A percentile compares a stretch with the other conserved stretches of the same genome.
These are phyloP conservation scores for Pythium vanterpoolii DNA, from an alignment of 352 stramenopile species.

Conservation along the genomic window DNA sequence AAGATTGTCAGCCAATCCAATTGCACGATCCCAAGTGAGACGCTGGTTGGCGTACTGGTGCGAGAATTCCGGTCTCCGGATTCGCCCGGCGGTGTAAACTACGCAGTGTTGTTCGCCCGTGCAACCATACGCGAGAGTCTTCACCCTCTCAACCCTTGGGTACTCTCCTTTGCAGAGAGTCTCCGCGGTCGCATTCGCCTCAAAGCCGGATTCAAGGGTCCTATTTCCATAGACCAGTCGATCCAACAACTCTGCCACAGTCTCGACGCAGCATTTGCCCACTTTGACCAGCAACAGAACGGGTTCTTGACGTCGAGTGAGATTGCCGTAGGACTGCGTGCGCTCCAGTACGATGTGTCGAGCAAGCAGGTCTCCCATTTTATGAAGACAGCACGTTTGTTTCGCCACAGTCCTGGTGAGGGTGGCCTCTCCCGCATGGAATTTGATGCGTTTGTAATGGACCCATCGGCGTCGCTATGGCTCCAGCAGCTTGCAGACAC, in stretches of 20 bases:
- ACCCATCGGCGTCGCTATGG: constrained; percentile 36
- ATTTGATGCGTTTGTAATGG: constrained; percentile 76
- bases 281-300: constrained; percentile 59
- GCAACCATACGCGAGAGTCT: not conserved
- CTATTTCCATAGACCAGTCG: constrained; percentile 5
- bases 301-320: constrained; percentile 43
- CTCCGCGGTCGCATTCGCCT: constrained; percentile 39
- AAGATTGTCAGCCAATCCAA: constrained; percentile 13
- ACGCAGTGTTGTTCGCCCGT: constrained; percentile 17
- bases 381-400: constrained; percentile 38
- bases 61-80: constrained; percentile 40
- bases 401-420: constrained; percentile 30
- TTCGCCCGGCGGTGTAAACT: constrained; percentile 33
- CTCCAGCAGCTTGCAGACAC: constrained; percentile 37
- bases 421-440: constrained; percentile 58
- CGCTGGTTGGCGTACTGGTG: constrained; percentile 48
- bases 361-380: constrained; percentile 35
- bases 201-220: constrained; percentile 15
- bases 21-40: constrained; percentile 21
- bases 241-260: constrained; percentile 3
- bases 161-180: constrained; percentile 29
- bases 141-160: constrained; percentile 19
- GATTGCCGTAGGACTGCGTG: constrained; percentile 35
- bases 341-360: constrained; percentile 41
- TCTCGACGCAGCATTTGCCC: constrained; percentile 52